Evolutionary conservation across 139 green algal genomes (phyloP).

Genomic region (Chlamydomonas incerta): DNA sequence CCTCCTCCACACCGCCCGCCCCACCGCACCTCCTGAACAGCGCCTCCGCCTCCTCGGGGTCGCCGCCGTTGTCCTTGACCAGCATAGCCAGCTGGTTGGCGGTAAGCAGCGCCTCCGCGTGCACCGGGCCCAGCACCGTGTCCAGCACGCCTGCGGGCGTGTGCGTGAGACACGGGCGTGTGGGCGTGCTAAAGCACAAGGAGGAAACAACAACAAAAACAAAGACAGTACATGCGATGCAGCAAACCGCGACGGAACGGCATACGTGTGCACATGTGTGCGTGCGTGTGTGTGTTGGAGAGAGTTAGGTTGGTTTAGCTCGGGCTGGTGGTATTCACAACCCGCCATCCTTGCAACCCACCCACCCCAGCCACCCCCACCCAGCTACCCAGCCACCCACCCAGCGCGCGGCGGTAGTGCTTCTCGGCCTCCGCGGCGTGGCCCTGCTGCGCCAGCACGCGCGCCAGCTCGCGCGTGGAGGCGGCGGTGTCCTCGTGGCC

Average conservation of each 20-base stretch:
- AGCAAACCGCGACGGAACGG: no score
- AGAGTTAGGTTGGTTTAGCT: no score
- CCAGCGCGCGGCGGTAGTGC: slow-evolving; percentile 15
- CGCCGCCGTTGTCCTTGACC: neutral
- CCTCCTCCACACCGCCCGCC: no score
- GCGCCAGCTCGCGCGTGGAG: slow-evolving; percentile 12
- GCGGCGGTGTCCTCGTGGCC: slow-evolving; percentile 12
- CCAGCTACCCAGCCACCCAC: neutral
- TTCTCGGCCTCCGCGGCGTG: slow-evolving; percentile 20
- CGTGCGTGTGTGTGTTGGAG: no score
- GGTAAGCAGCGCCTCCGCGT: slow-evolving; percentile 6
- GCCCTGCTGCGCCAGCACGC: slow-evolving; percentile 25
- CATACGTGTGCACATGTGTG: no score
- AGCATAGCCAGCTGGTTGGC: slow-evolving; percentile 24
- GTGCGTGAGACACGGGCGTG: neutral
- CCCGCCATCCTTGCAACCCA: no score
- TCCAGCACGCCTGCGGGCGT: slow-evolving; percentile 1
- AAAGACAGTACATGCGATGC: no score
- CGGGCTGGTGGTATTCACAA: no score
- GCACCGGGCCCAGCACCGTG: neutral
- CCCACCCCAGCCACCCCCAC: neutral
- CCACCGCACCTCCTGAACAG: slow-evolving; percentile 12
- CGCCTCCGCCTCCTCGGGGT: neutral
- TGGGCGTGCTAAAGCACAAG: neutral
- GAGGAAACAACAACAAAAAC: no score